Conservation (phyloP, 345 rosid species). For the rapeseed (Brassica napus) region DNA sequence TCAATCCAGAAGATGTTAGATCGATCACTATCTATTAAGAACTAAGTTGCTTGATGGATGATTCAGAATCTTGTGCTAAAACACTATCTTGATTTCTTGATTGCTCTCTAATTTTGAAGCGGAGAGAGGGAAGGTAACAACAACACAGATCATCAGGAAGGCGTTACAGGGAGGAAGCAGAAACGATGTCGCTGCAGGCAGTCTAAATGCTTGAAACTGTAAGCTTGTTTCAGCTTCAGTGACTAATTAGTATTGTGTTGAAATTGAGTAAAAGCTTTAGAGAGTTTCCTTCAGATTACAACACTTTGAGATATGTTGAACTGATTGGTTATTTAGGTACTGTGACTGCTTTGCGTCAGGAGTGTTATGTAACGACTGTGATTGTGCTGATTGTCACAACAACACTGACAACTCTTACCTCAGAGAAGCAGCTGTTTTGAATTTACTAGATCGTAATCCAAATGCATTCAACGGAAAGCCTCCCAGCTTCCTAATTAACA, state of each 20-base stretch:
- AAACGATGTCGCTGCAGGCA: conserved; percentile 57
- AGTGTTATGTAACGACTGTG: conserved; percentile 52
- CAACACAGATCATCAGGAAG: conserved; percentile 19
- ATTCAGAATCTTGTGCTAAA: not conserved
- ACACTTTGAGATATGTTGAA: not conserved
- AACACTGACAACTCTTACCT: conserved; percentile 39
- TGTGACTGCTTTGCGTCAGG: conserved; percentile 63
- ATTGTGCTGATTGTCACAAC: conserved; percentile 50
- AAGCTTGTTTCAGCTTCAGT: too few species aligned
- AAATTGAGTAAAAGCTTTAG: too few species aligned
- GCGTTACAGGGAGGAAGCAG: conserved; percentile 29
- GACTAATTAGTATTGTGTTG: not conserved
- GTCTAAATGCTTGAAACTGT: conserved; percentile 52
- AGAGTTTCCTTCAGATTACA: not conserved
- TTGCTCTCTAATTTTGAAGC: conserved; percentile 34
- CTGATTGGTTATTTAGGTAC: conserved; percentile 42
- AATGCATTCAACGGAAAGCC: conserved; percentile 48
- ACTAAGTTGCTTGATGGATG: not conserved
- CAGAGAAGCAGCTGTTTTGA: conserved; percentile 41
- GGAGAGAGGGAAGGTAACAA: conserved; percentile 25
- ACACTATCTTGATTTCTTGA: too few species aligned
- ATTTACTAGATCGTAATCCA: conserved; percentile 48
- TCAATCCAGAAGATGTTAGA: not conserved
- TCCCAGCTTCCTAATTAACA: conserved; percentile 18
- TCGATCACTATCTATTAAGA: not conserved